These are phyloP conservation scores for Phanerochaete carnosa DNA, from an alignment of 768 basidiomycete species.

Conservation along the genomic window DNA sequence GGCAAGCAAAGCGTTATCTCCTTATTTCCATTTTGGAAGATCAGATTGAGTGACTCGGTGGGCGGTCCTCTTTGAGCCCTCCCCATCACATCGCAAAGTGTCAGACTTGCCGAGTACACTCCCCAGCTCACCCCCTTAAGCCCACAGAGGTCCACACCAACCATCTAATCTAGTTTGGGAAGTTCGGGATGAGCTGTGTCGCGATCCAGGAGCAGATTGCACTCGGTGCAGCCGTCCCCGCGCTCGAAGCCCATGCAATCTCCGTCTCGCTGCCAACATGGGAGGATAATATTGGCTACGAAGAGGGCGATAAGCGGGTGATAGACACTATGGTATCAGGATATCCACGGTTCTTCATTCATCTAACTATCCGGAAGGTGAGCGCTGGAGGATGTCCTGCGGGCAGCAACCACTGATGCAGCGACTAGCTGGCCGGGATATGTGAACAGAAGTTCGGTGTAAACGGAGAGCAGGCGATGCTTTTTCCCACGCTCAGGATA, in stretches of 20 bases:
- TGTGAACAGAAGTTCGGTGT: constrained; percentile 78
- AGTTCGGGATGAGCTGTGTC: neutral
- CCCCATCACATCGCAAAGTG: neutral
- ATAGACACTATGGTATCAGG: constrained; percentile 79
- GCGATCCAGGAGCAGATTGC: neutral
- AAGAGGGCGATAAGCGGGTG: constrained; percentile 82
- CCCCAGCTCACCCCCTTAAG: neutral
- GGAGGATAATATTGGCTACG: constrained; percentile 89
- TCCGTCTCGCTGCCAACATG: constrained; percentile 95
- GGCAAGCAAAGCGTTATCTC: neutral
- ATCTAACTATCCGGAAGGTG: constrained; percentile 81
- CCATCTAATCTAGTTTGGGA: neutral
- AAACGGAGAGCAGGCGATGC: constrained; percentile 68
- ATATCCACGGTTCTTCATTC: constrained; percentile 95
- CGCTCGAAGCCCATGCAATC: constrained; percentile 81
- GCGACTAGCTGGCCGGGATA: constrained; percentile 65
- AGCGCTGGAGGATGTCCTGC: constrained; percentile 18
- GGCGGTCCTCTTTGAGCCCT: neutral
- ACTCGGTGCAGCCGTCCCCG: constrained; percentile 55
- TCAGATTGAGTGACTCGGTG: neutral
- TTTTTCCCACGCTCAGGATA: constrained; percentile 69
- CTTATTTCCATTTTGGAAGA: neutral
- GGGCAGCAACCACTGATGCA: neutral
- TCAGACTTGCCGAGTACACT: neutral
- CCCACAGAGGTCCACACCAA: neutral